Percentiles rank a stretch among this genome's conserved stretches.
These are phyloP conservation scores for Erucastrum elatum DNA, from an alignment of 345 rosid species.

Conservation along the genomic window DNA sequence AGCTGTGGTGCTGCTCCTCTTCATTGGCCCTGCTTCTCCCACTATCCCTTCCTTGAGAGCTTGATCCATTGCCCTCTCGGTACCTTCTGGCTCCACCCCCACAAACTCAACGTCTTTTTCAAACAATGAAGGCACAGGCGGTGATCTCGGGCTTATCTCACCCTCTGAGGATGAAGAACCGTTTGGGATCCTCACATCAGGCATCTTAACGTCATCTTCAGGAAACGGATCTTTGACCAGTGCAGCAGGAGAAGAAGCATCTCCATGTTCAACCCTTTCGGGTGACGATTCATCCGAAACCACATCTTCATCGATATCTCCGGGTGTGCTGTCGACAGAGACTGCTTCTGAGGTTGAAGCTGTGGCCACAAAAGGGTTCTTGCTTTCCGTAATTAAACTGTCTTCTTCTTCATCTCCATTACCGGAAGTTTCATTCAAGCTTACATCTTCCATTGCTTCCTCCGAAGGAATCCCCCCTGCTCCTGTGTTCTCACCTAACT, in stretches of 20 bases:
- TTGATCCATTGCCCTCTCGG: conserved; percentile 96
- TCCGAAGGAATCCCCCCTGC: conserved; percentile 53
- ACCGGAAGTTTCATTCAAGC: conserved; percentile 68
- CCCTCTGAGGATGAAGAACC: conserved; percentile 40
- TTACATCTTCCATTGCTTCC: conserved; percentile 75
- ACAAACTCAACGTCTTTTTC: conserved; percentile 94
- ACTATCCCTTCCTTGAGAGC: conserved; percentile 95
- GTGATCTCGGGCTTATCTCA: conserved; percentile 45
- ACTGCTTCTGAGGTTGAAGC: conserved; percentile 43
- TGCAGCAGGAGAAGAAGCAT: conserved; percentile 49
- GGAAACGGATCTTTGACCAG: conserved; percentile 41
- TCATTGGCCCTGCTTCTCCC: conserved; percentile 89
- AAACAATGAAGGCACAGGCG: conserved; percentile 66
- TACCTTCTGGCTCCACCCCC: conserved; percentile 87
- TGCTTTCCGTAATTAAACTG: conserved; percentile 48
- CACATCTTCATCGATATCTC: conserved; percentile 52
- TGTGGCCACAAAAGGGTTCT: conserved; percentile 27
- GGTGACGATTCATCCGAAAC: conserved; percentile 57
- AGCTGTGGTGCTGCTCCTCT: conserved; percentile 56
- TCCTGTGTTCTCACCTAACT: conserved; percentile 53
- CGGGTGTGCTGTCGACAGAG: conserved; percentile 2
- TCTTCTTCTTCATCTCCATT: conserved; percentile 79
- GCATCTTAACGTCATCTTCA: conserved; percentile 38
- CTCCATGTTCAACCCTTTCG: conserved; percentile 81
- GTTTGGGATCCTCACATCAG: conserved; percentile 47